A percentile compares a stretch with the other conserved stretches of the same genome.
Evolutionary conservation across 352 stramenopile species (phyloP).

Genomic region (Phytophthora cactorum): DNA sequence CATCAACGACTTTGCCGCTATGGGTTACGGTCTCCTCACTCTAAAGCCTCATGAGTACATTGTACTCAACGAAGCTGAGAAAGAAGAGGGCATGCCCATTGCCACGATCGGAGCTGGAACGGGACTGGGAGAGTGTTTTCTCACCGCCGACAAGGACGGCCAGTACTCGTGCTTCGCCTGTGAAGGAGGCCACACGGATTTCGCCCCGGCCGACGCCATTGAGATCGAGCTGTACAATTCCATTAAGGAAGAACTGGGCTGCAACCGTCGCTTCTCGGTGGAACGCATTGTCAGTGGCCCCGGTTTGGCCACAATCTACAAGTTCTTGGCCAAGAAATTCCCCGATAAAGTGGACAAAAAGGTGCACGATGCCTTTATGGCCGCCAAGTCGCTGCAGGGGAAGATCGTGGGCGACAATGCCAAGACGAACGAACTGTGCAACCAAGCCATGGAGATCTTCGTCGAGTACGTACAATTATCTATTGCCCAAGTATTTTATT

Average conservation of each 20-base stretch:
- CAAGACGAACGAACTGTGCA: constrained; percentile 81
- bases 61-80: constrained; percentile 81
- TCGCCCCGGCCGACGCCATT: constrained; percentile 89
- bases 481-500: background rate
- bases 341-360: constrained; percentile 82
- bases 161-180: constrained; percentile 93
- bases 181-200: constrained; percentile 96
- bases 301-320: constrained; percentile 96
- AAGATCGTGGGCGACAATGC: constrained; percentile 91
- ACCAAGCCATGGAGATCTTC: constrained; percentile 95
- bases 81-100: constrained; percentile 87
- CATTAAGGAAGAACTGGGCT: constrained; percentile 87
- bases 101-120: constrained; percentile 97
- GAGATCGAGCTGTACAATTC: constrained; percentile 90
- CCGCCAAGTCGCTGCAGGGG: constrained; percentile 71
- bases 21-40: constrained; percentile 97
- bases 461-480: constrained; percentile 71
- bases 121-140: constrained; percentile 96
- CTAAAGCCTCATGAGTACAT: constrained; percentile 94
- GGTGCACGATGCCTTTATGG: constrained; percentile 76
- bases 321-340: constrained; percentile 95
- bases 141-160: constrained; percentile 88
- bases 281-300: constrained; percentile 96
- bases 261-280: constrained; percentile 91
- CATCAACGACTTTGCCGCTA: constrained; percentile 98